phyloP scores from a whole-genome alignment of 345 rosid genomes.

The Garcia nutans region DNA sequence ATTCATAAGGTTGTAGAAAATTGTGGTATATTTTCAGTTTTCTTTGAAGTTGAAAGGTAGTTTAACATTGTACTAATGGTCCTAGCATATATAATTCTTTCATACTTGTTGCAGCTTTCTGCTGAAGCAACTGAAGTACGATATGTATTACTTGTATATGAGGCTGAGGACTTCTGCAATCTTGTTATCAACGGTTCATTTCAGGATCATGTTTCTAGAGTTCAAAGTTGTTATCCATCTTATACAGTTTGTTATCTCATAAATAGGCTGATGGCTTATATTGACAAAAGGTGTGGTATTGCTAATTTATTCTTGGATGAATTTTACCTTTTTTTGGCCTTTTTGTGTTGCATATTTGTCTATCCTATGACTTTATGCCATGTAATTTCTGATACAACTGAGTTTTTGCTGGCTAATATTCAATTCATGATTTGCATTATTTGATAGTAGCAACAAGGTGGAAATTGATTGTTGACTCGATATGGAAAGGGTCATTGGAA shows the following conservation, averaged over 20 bases:
- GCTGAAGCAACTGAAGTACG: slow-evolving; percentile 47
- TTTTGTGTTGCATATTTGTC: not conserved
- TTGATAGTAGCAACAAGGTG: not conserved
- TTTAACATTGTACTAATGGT: not conserved
- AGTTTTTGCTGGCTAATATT: not conserved
- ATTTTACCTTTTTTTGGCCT: not conserved
- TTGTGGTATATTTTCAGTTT: not conserved
- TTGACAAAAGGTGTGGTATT: slow-evolving; percentile 63
- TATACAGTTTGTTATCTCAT: slow-evolving; percentile 86
- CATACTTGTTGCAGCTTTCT: slow-evolving; percentile 50
- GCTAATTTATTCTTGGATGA: not conserved
- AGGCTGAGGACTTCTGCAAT: slow-evolving; percentile 86
- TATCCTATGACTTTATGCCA: slow-evolving; percentile 1
- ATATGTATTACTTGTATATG: slow-evolving; percentile 62
- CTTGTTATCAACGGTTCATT: slow-evolving; percentile 54
- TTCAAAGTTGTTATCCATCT: slow-evolving; percentile 64
- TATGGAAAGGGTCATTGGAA: not conserved
- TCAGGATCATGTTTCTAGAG: slow-evolving; percentile 55
- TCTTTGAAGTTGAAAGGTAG: not conserved
- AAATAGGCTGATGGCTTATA: slow-evolving; percentile 72
- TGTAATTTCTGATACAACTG: not conserved
- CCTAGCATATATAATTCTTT: not conserved
- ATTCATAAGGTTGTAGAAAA: not conserved
- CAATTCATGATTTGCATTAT: not conserved
- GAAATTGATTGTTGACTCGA: not conserved